These are phyloP conservation scores for Fusarium sp. DNA, from an alignment of 2,329 filamentous ascomycete species.

Conservation along the genomic window DNA sequence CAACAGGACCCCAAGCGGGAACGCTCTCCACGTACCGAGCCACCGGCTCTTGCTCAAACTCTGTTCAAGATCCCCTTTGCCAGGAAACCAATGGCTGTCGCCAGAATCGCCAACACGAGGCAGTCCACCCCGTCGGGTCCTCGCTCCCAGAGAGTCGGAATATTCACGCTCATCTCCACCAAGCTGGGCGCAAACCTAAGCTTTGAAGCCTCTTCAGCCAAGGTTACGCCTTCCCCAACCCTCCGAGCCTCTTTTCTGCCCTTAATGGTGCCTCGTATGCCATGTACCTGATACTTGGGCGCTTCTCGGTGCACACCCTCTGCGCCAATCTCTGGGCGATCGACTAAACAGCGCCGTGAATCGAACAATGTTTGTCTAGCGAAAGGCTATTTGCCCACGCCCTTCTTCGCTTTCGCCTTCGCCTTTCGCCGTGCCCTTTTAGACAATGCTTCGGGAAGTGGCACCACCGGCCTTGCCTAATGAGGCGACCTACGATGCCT, in stretches of 20 bases:
- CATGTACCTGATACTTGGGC: conserved; percentile 40
- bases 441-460: conserved; percentile 5
- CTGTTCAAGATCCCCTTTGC: conserved; percentile 26
- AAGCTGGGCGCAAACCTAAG: conserved; percentile 26
- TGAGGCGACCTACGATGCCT: conserved; percentile 16
- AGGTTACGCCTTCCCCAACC: conserved; percentile 29
- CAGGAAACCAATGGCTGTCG: conserved; percentile 28
- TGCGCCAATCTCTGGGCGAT: conserved; percentile 8
- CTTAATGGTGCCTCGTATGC: not conserved
- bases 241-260: conserved; percentile 4
- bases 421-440: conserved; percentile 11
- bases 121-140: conserved; percentile 23
- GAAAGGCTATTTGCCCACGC: conserved; percentile 24
- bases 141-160: conserved; percentile 26
- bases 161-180: conserved; percentile 21
- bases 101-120: conserved; percentile 19
- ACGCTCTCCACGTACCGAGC: conserved; percentile 32
- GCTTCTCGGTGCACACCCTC: conserved; percentile 25
- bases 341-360: conserved; percentile 15
- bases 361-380: conserved; percentile 26
- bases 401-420: conserved; percentile 3
- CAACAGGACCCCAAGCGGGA: not conserved
- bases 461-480: conserved; percentile 16
- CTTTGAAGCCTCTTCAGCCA: conserved; percentile 8
- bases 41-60: conserved; percentile 38